Conservation (phyloP, 176 grass and related monocot species). For the Musa schizocarpa region DNA sequence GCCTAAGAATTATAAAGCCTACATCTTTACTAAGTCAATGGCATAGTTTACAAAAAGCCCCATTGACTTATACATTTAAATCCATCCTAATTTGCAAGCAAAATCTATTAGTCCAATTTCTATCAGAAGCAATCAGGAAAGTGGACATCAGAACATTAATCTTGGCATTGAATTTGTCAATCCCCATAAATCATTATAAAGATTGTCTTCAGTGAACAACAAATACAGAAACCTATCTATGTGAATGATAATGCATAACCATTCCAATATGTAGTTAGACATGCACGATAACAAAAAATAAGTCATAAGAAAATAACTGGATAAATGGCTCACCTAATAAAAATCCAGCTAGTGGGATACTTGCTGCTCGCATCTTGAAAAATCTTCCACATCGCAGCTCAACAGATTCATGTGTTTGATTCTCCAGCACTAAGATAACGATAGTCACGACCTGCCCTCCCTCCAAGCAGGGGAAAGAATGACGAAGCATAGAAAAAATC, state of each 20-base stretch:
- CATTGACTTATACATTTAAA: neutral
- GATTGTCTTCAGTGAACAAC: neutral
- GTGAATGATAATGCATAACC: neutral
- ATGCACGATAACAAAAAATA: neutral
- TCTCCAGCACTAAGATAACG: slow-evolving; percentile 51
- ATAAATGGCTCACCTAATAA: slow-evolving; percentile 57
- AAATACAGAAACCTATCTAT: neutral
- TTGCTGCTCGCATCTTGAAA: slow-evolving; percentile 26
- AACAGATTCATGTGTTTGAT: slow-evolving; percentile 18
- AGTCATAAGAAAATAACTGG: neutral
- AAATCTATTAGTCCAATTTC: too few species aligned
- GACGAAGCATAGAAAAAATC: slow-evolving; percentile 3
- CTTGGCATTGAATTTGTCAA: neutral
- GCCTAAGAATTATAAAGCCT: neutral
- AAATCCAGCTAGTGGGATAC: slow-evolving; percentile 60
- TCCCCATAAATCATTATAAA: neutral
- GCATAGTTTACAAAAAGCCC: neutral
- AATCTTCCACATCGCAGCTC: slow-evolving; percentile 14
- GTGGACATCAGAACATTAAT: neutral
- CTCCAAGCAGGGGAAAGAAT: neutral
- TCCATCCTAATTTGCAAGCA: neutral
- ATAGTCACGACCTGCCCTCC: slow-evolving; percentile 45
- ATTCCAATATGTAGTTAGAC: neutral
- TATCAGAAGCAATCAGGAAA: neutral
- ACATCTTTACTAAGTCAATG: neutral